Evolutionary conservation across 352 stramenopile genomes (phyloP).

Genomic region (Pythium scleroteichum): DNA sequence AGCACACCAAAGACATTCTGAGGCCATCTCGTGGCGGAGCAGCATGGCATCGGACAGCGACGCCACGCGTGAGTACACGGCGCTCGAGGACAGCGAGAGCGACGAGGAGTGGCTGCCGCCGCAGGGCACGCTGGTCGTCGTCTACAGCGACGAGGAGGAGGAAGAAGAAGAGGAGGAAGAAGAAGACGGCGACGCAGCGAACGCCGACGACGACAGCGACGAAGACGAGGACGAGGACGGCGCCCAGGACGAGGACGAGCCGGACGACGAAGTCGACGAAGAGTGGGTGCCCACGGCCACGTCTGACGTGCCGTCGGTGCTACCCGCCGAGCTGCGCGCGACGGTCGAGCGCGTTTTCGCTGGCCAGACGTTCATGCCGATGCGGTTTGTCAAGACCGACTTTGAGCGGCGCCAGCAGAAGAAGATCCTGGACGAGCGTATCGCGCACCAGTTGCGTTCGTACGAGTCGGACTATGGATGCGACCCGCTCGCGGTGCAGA

Average conservation of each 20-base stretch:
- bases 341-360: conserved; percentile 68
- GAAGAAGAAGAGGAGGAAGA: conserved; percentile 26
- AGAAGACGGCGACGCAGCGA: conserved; percentile 14
- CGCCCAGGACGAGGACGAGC: conserved; percentile 28
- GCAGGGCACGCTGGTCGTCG: conserved; percentile 2
- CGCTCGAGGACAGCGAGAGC: conserved; percentile 12
- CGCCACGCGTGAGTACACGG: conserved; percentile 16
- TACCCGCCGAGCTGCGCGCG: conserved; percentile 49
- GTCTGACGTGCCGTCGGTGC: conserved; percentile 27
- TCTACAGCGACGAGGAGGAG: conserved; percentile 21
- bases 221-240: conserved; percentile 29
- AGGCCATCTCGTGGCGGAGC: not conserved
- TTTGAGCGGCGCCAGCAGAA: conserved; percentile 59
- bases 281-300: conserved; percentile 26
- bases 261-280: conserved; percentile 26
- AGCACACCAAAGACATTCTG: conserved; percentile 4
- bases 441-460: conserved; percentile 64
- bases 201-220: conserved; percentile 31
- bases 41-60: conserved; percentile 18
- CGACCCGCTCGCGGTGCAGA: conserved; percentile 25
- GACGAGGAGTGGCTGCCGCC: conserved; percentile 25
- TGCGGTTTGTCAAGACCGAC: conserved; percentile 60
- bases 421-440: conserved; percentile 50
- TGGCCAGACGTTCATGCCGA: conserved; percentile 58
- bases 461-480: conserved; percentile 40